These are phyloP conservation scores for Nothophaeocryptopus gaeumannii DNA, from an alignment of 2,329 filamentous ascomycete genomes.

Conservation along the genomic window DNA sequence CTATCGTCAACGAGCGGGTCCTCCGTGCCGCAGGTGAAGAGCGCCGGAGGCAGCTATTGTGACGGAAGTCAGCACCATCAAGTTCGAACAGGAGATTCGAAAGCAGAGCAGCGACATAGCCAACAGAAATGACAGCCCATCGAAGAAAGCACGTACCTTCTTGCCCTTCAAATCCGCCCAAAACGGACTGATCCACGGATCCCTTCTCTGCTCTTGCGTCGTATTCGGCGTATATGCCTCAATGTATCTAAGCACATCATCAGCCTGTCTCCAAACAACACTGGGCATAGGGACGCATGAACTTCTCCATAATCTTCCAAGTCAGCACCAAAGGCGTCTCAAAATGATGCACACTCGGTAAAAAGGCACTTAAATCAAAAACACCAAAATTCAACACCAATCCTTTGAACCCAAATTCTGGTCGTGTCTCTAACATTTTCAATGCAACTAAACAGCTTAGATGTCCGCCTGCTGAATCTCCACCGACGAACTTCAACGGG, in stretches of 20 bases:
- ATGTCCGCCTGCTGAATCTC: constrained; percentile 55
- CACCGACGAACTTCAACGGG: constrained; percentile 36
- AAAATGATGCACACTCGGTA: constrained; percentile 44
- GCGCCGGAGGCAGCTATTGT: constrained; percentile 47
- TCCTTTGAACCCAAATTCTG: constrained; percentile 46
- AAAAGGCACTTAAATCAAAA: constrained; percentile 48
- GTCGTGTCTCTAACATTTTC: constrained; percentile 43
- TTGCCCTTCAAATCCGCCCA: constrained; percentile 45
- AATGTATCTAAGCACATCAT: constrained; percentile 38
- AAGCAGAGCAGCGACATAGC: too few species aligned
- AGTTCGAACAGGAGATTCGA: too few species aligned
- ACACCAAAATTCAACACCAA: constrained; percentile 54
- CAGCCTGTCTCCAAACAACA: not conserved
- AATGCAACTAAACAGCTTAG: constrained; percentile 48
- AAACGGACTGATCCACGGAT: constrained; percentile 50
- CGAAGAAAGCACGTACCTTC: constrained; percentile 14
- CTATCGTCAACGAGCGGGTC: constrained; percentile 55
- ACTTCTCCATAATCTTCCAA: constrained; percentile 43
- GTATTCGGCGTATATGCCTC: constrained; percentile 47
- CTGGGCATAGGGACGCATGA: constrained; percentile 18
- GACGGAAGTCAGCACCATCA: too few species aligned
- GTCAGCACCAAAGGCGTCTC: constrained; percentile 46
- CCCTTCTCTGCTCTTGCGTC: constrained; percentile 40
- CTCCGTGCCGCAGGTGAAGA: constrained; percentile 56
- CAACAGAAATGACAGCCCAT: not conserved